phyloP scores from a whole-genome alignment of 2,329 filamentous ascomycete genomes.

The Colletotrichum lentis region DNA sequence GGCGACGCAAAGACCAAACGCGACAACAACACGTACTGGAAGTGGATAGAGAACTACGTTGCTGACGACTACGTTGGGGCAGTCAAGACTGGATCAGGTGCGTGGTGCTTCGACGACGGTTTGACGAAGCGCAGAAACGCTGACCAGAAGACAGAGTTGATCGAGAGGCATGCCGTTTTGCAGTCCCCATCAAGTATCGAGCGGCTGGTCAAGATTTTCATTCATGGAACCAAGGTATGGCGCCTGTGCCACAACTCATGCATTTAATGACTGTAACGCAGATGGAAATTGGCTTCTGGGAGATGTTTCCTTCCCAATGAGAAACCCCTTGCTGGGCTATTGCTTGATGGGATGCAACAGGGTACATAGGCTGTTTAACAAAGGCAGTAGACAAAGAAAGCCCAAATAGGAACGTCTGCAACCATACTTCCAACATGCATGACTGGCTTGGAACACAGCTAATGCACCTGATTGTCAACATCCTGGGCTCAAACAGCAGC shows the following conservation, averaged over 20 bases:
- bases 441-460: neutral
- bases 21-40: slow-evolving; percentile 80
- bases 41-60: slow-evolving; percentile 90
- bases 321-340: neutral
- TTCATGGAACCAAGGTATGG: slow-evolving; percentile 82
- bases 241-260: neutral
- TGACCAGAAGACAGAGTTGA: slow-evolving; percentile 60
- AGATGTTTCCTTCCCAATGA: slow-evolving; percentile 57
- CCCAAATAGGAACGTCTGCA: neutral
- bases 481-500: slow-evolving; percentile 12
- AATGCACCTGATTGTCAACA: neutral
- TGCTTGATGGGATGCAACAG: neutral
- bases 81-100: slow-evolving; percentile 74
- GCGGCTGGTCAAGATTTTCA: slow-evolving; percentile 83
- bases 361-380: neutral
- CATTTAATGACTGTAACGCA: slow-evolving; percentile 39
- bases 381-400: neutral
- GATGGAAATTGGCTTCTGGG: slow-evolving; percentile 66
- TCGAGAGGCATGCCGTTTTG: slow-evolving; percentile 77
- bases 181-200: slow-evolving; percentile 81
- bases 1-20: slow-evolving; percentile 67
- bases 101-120: slow-evolving; percentile 42
- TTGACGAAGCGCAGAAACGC: neutral
- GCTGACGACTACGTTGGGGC: slow-evolving; percentile 80
- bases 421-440: neutral